Conservation (phyloP, 306 rosid species). For the Glycyrrhiza uralensis region DNA sequence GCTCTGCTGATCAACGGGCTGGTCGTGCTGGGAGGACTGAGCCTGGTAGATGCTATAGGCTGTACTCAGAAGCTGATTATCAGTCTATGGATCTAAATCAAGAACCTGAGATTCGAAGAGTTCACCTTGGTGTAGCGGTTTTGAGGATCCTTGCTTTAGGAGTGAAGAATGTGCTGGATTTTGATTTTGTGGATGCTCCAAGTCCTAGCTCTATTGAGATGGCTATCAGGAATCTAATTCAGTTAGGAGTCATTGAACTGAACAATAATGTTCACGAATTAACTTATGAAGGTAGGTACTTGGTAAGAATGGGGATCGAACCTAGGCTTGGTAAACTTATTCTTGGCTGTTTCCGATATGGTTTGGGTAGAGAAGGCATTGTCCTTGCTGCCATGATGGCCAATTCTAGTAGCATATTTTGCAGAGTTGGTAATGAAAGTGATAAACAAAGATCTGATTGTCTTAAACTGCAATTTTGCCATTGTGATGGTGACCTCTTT, state of each 20-base stretch:
- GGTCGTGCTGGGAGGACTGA: conserved; percentile 99
- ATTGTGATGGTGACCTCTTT: conserved; percentile 84
- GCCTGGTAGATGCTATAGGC: conserved; percentile 89
- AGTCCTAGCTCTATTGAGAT: conserved; percentile 72
- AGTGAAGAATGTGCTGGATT: conserved; percentile 62
- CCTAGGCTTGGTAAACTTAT: conserved; percentile 95
- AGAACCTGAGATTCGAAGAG: conserved; percentile 95
- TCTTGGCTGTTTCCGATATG: conserved; percentile 52
- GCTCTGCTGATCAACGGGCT: conserved; percentile 92
- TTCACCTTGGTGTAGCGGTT: conserved; percentile 96
- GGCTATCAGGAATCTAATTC: conserved; percentile 79
- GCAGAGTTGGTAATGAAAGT: conserved; percentile 77
- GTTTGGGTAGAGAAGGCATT: conserved; percentile 74
- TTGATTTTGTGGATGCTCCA: conserved; percentile 92
- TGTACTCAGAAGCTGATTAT: conserved; percentile 74
- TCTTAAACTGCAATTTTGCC: conserved; percentile 87
- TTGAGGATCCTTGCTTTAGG: conserved; percentile 88
- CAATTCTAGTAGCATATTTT: conserved; percentile 81
- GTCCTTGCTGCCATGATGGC: conserved; percentile 91
- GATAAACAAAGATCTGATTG: conserved; percentile 81
- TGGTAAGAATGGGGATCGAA: conserved; percentile 87
- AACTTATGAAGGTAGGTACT: conserved; percentile 59
- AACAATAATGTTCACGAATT: conserved; percentile 42
- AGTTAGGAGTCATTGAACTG: conserved; percentile 59
- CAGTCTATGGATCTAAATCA: conserved; percentile 64